Conservation (phyloP, 2,329 filamentous ascomycete species). For the Pleurostoma richardsiae region DNA sequence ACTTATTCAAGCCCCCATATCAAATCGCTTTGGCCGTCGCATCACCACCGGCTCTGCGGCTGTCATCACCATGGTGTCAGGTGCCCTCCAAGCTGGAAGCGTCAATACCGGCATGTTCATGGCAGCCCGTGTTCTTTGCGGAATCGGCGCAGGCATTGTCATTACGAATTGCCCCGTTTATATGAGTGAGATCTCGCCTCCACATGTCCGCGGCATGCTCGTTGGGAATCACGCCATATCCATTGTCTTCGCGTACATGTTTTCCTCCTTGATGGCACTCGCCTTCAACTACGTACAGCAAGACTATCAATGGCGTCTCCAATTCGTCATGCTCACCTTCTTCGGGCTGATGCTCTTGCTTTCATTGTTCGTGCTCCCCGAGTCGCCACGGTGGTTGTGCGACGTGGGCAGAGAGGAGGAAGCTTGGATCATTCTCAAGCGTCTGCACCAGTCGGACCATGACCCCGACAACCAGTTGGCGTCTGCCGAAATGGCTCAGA, state of each 20-base stretch:
- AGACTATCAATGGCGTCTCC: constrained; percentile 17
- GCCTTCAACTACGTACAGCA: constrained; percentile 16
- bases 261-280: constrained; percentile 12
- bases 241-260: constrained; percentile 19
- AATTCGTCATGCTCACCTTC: constrained; percentile 15
- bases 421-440: constrained; percentile 12
- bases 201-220: constrained; percentile 16
- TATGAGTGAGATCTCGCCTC: constrained; percentile 20
- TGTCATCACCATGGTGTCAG: neutral
- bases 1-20: neutral
- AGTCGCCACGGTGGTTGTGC: constrained; percentile 16
- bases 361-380: constrained; percentile 13
- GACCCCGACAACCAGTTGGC: constrained; percentile 16
- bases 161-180: neutral
- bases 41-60: neutral
- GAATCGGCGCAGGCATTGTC: constrained; percentile 1
- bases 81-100: neutral
- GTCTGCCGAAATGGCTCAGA: constrained; percentile 18
- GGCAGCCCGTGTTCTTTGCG: neutral
- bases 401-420: constrained; percentile 13
- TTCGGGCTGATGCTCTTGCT: constrained; percentile 7
- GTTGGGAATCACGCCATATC: constrained; percentile 17
- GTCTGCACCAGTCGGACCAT: constrained; percentile 14
- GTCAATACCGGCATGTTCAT: neutral
- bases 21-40: neutral